Conservation (phyloP, 208 protist genomes). For the Leptomonas pyrrhocoris region DNA sequence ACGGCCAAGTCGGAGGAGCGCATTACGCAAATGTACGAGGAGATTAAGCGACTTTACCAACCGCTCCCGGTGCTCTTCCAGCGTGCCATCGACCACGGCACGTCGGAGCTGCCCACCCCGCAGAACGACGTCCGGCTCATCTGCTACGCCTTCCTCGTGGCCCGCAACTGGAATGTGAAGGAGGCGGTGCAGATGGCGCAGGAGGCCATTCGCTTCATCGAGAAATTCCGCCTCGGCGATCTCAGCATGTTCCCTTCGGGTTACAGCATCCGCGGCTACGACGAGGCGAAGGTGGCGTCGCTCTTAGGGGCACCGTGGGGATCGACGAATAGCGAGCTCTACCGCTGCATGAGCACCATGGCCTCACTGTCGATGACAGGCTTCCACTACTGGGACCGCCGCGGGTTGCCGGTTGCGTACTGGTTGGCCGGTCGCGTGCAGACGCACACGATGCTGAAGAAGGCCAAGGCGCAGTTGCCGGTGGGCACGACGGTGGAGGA, state of each 20-base stretch:
- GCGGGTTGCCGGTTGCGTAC: constrained; percentile 53
- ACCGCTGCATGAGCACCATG: constrained; percentile 44
- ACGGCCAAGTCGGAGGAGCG: constrained; percentile 53
- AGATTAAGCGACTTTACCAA: constrained; percentile 34
- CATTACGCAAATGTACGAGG: constrained; percentile 52
- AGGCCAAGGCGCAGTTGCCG: constrained; percentile 39
- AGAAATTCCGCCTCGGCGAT: constrained; percentile 36
- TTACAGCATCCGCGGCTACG: constrained; percentile 63
- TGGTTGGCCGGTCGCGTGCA: constrained; percentile 47
- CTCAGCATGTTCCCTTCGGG: constrained; percentile 44
- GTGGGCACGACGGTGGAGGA: constrained; percentile 43
- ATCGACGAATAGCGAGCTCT: constrained; percentile 19
- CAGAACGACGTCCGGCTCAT: constrained; percentile 51
- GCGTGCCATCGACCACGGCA: constrained; percentile 22
- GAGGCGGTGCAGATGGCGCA: constrained; percentile 65
- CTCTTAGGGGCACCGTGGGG: constrained; percentile 6
- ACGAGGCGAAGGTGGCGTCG: constrained; percentile 33
- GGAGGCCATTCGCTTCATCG: constrained; percentile 36
- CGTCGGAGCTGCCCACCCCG: constrained; percentile 31
- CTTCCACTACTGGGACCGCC: constrained; percentile 66
- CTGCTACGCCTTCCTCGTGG: constrained; percentile 61
- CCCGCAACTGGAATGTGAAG: constrained; percentile 63
- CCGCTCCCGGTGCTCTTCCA: constrained; percentile 25
- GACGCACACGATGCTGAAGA: constrained; percentile 35
- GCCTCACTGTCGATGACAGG: constrained; percentile 33